Conservation (phyloP, 1,284 basidiomycete species). For the Trichosporon sp. region DNA sequence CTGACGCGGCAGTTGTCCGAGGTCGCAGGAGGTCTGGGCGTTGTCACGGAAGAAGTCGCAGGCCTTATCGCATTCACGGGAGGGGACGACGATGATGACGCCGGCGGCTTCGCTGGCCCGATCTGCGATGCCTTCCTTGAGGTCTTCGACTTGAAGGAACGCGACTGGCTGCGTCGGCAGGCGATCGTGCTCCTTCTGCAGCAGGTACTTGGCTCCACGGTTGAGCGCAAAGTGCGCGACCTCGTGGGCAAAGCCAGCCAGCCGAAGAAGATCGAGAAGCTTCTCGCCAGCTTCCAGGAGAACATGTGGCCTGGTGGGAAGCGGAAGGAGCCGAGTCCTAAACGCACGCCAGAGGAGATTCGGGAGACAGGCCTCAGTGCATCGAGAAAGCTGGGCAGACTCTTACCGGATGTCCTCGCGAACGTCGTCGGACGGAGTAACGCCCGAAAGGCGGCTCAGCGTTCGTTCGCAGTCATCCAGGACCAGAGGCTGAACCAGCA, state of each 20-base stretch:
- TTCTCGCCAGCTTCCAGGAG: constrained; percentile 69
- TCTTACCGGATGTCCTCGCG: constrained; percentile 90
- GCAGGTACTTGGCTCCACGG: constrained; percentile 90
- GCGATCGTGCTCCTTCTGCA: constrained; percentile 95
- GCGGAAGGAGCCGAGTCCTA: constrained; percentile 64
- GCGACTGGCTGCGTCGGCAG: constrained; percentile 93
- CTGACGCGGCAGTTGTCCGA: constrained; percentile 85
- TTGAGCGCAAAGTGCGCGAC: constrained; percentile 84
- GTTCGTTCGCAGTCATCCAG: constrained; percentile 89
- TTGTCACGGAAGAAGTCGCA: constrained; percentile 67
- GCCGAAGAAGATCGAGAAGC: constrained; percentile 68
- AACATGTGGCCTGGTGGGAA: constrained; percentile 81
- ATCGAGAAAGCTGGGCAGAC: constrained; percentile 71
- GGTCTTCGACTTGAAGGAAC: constrained; percentile 90
- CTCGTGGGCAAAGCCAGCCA: constrained; percentile 67
- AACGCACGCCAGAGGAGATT: constrained; percentile 79
- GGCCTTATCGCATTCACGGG: constrained; percentile 23
- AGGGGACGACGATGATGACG: constrained; percentile 80
- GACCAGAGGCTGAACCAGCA: constrained; percentile 91
- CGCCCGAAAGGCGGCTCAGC: constrained; percentile 82
- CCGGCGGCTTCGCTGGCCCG: constrained; percentile 84
- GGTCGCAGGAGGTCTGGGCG: constrained; percentile 74
- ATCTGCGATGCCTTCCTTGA: constrained; percentile 92
- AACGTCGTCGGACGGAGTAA: constrained; percentile 96
- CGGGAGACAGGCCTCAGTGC: constrained; percentile 77